Percentiles rank a stretch among this genome's conserved stretches.
phyloP scores from a whole-genome alignment of 2,329 filamentous ascomycete species.

The Diaporthe citri region DNA sequence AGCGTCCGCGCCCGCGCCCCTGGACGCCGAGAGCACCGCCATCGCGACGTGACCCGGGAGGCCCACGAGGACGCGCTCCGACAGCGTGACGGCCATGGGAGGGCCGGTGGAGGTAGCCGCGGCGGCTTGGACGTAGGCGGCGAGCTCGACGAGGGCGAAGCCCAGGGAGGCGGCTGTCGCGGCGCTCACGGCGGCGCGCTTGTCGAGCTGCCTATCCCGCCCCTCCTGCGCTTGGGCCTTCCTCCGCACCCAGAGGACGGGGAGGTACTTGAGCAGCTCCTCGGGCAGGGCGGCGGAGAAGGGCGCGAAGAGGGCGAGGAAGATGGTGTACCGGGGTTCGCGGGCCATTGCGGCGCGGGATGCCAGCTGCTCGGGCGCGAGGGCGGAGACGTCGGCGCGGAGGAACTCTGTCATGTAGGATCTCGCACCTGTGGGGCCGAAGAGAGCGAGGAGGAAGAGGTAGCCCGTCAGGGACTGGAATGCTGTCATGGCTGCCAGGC shows the following conservation, averaged over 20 bases:
- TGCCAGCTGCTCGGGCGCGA: not conserved
- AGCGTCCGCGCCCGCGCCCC: not conserved
- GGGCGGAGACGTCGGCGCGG: not conserved
- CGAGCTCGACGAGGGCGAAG: constrained; percentile 2
- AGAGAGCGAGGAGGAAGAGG: constrained; percentile 6
- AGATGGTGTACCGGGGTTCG: not conserved
- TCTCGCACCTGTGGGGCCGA: not conserved
- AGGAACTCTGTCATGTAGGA: not conserved
- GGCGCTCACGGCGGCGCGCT: constrained; percentile 9
- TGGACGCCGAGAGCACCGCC: not conserved
- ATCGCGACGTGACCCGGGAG: not conserved
- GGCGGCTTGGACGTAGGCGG: not conserved
- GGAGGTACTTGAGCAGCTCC: constrained; percentile 17
- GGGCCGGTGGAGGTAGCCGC: not conserved
- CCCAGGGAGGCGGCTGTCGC: not conserved
- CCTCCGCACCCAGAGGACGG: not conserved
- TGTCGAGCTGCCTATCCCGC: not conserved
- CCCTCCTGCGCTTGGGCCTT: not conserved
- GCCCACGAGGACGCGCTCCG: not conserved
- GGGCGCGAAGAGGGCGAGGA: not conserved
- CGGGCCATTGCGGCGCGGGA: not conserved
- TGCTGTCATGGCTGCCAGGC: not conserved
- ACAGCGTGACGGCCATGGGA: not conserved
- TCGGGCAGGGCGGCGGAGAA: not conserved
- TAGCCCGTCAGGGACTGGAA: not conserved